Evolutionary conservation across 345 rosid species (phyloP), one percentile per base, ranked within the genome.

Genomic region (Brassica cretica): DNA sequence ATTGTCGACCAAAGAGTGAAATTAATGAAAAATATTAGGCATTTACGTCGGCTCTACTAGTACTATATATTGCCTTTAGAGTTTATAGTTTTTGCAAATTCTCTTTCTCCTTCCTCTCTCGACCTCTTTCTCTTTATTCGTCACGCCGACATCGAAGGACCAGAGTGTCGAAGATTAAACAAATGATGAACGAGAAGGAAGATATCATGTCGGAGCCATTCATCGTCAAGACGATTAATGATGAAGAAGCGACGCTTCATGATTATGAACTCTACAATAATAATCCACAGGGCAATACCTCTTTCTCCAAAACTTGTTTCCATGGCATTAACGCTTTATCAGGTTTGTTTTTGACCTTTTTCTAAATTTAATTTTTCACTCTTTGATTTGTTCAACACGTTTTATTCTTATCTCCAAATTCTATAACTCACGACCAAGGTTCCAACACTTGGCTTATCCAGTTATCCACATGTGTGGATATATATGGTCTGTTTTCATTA

Each of bases 251-350:
- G 66, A 75, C 76, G 25, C 61, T 27, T 58, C 41, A 5, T 14
- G 66, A 67, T 44, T 65, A 27, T 7, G 79, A 67, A 14, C 16
- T 15, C 16, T 14, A 49, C 30, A 9, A 66, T 24, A 29, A 41
- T 25, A 18, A 80, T 55, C 59, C 82, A 67, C 21, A 65, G 18
- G 79, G 80, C 68, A 74, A 78, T 15, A 81, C 89, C 5, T 78
- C 88, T 73, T 81, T 81, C 83, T 86, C 79, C 80, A 85, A 82
- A 35, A 84, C 96, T 69, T 82, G 87, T 76, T 84, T 89, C 82
- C 84, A 89, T 78, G 89, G 90, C 79, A 79, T 87, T 58, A 88
- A 88, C 81, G 89, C 93, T 61, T 83, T 88, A 71, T 88, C 96
- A 88, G 96, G 96, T 89, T 79, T 60, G 2, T 5, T 49, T 15